These are phyloP conservation scores for Pestalotiopsis sp. DNA, from an alignment of 2,329 filamentous ascomycete genomes.

Conservation along the genomic window DNA sequence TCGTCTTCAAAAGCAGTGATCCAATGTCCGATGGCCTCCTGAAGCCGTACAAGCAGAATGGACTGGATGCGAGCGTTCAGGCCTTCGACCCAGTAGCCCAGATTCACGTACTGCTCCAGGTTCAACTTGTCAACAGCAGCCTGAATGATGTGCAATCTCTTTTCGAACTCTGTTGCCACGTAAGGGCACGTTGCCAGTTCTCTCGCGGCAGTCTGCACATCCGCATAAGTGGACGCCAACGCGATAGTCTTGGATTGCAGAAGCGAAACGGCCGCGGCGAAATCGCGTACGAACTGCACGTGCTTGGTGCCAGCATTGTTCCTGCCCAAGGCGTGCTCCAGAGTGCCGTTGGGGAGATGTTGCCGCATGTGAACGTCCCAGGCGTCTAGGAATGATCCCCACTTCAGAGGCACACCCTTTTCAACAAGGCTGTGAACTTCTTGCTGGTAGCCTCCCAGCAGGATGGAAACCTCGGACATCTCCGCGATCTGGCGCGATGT, in stretches of 20 bases:
- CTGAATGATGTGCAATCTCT: constrained; percentile 83
- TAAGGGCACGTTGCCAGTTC: constrained; percentile 88
- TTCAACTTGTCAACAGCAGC: constrained; percentile 95
- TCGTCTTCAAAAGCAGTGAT: constrained; percentile 79
- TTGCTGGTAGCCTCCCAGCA: constrained; percentile 89
- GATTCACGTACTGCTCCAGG: constrained; percentile 92
- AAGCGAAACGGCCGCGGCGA: constrained; percentile 83
- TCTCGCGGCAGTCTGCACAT: constrained; percentile 75
- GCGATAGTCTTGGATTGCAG: constrained; percentile 86
- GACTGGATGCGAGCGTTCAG: constrained; percentile 85
- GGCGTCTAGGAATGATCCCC: constrained; percentile 97
- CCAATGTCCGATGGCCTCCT: constrained; percentile 83
- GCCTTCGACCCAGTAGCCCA: constrained; percentile 84
- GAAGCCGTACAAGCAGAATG: constrained; percentile 80
- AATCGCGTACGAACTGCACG: constrained; percentile 93
- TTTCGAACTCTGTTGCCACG: constrained; percentile 75
- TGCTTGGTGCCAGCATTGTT: constrained; percentile 83
- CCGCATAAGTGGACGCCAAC: constrained; percentile 78
- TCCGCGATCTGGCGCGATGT: constrained; percentile 81
- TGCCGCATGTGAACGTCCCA: constrained; percentile 84
- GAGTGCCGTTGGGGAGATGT: constrained; percentile 58
- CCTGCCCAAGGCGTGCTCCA: constrained; percentile 56
- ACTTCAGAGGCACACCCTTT: constrained; percentile 88
- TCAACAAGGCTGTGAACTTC: constrained; percentile 82
- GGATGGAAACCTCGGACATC: constrained; percentile 84